These are phyloP conservation scores for Teratosphaeria gauchensis DNA, from an alignment of 2,329 filamentous ascomycete species.

Conservation along the genomic window DNA sequence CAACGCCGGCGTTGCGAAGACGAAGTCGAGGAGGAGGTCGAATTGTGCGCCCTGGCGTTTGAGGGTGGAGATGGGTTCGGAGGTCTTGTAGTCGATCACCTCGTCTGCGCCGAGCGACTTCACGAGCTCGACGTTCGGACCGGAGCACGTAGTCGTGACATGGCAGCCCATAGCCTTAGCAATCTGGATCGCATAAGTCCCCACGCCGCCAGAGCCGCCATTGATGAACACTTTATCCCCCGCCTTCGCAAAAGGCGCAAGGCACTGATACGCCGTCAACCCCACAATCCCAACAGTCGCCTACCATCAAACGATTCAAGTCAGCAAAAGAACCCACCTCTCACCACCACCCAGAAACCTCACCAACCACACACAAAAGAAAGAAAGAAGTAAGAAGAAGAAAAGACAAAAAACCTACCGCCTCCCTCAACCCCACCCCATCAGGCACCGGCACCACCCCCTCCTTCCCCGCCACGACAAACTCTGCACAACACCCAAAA, in stretches of 20 bases:
- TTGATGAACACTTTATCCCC: constrained; percentile 51
- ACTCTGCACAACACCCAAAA: constrained; percentile 31
- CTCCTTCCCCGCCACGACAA: constrained; percentile 17
- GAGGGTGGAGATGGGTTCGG: constrained; percentile 40
- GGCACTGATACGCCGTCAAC: constrained; percentile 30
- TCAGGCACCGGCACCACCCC: constrained; percentile 24
- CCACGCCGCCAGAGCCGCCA: constrained; percentile 53
- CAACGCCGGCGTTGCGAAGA: constrained; percentile 41
- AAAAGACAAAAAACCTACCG: constrained; percentile 16
- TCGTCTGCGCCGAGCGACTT: constrained; percentile 53
- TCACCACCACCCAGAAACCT: not conserved
- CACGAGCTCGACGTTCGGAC: constrained; percentile 47
- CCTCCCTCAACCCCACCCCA: constrained; percentile 26
- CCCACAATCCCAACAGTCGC: constrained; percentile 25
- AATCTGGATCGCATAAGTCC: constrained; percentile 53
- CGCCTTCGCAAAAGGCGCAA: constrained; percentile 27
- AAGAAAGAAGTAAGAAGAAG: too few relatives aligned
- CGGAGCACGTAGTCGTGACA: constrained; percentile 52
- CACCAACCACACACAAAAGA: not conserved
- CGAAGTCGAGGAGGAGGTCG: constrained; percentile 49
- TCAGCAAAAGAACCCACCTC: not conserved
- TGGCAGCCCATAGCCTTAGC: constrained; percentile 51
- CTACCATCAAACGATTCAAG: not conserved
- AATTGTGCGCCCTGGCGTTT: constrained; percentile 39
- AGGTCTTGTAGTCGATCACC: constrained; percentile 50